Base-by-base conservation (phyloP, 2,329 filamentous ascomycete genomes). In the Colletotrichum kahawae region DNA sequence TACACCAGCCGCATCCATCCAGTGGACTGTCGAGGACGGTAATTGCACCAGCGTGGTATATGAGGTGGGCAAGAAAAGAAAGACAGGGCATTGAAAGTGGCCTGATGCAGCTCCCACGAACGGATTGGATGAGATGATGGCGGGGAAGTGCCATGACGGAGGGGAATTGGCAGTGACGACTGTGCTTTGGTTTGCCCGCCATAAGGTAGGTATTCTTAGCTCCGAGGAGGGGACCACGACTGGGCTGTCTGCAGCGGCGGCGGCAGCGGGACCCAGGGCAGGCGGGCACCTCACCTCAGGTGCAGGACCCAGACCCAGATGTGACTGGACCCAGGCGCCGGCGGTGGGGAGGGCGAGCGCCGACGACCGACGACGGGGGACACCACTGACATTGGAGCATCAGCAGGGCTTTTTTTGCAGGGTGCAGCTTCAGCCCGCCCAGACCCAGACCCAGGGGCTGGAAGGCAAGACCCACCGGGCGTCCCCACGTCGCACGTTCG, bases 101-200 rank as follows among this genome's bases (percentile, higher is more conserved):
- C 64, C 73, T 75, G 73, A 75, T 75, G 69, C 73, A 75, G 56
- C 69, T 73, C 69, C 69, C 33, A 68, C 68, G 67, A 57, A 68
- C 21, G 64, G 63, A 68, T 38, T 48, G 64, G 43, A 75, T 75
- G 70, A 66, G 69, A 72, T 59, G 73, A 75, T 59, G 64, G 73
- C 73, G 73, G 73, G 73, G 73, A 27, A 74, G 31, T 67, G 68
- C 65, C 71, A 67, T 38, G 67, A 56, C 62, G 62, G 56, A 65
- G 60, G 43, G 57, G 48, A 29, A 54, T 74, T 59, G 34, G 60
- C 60, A 63, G 34, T 63, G 34, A 63, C 60, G 60, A 63, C 60
- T 48, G 43, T 48, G n/a, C n/a, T 48, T 21, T 48, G 43, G 43
- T 48, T 48, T 43, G 24, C 24, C 24, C 24, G 38, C 38, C 38